phyloP scores from a whole-genome alignment of 1,139 yeast species.

The Candida pseudocylindracea region DNA sequence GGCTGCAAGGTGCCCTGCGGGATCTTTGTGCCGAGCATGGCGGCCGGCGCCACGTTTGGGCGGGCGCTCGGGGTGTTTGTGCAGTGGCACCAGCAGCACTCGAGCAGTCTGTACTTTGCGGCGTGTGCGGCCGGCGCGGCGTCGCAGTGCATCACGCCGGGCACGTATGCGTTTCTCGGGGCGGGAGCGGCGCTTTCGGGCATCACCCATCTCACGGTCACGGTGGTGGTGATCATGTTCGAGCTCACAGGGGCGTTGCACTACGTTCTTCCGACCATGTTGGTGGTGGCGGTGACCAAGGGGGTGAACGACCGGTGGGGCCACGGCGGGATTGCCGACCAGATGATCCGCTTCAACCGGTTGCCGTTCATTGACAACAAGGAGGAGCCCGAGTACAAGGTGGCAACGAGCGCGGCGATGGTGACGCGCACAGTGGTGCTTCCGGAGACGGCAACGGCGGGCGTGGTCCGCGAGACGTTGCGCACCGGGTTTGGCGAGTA shows the following conservation, averaged over 20 bases:
- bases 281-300: conserved; percentile 82
- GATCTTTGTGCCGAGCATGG: conserved; percentile 91
- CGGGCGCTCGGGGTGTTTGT: conserved; percentile 58
- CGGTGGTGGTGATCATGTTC: conserved; percentile 89
- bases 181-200: conserved; percentile 95
- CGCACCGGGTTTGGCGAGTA: conserved; percentile 25
- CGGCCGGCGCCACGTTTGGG: conserved; percentile 90
- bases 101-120: conserved; percentile 20
- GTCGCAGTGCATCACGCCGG: conserved; percentile 51
- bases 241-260: conserved; percentile 87
- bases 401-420: conserved; percentile 44
- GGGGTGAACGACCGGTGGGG: conserved; percentile 58
- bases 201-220: conserved; percentile 73
- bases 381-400: conserved; percentile 36
- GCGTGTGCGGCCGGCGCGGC: conserved; percentile 13
- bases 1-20: conserved; percentile 93
- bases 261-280: conserved; percentile 87
- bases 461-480: conserved; percentile 15
- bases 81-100: conserved; percentile 18
- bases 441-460: conserved; percentile 12
- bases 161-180: conserved; percentile 90
- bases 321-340: conserved; percentile 79
- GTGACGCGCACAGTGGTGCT: conserved; percentile 26
- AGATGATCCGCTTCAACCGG: conserved; percentile 78
- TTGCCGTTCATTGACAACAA: conserved; percentile 66